Conservation (phyloP, 2,329 filamentous ascomycete genomes). For the Stemphylium beticola region DNA sequence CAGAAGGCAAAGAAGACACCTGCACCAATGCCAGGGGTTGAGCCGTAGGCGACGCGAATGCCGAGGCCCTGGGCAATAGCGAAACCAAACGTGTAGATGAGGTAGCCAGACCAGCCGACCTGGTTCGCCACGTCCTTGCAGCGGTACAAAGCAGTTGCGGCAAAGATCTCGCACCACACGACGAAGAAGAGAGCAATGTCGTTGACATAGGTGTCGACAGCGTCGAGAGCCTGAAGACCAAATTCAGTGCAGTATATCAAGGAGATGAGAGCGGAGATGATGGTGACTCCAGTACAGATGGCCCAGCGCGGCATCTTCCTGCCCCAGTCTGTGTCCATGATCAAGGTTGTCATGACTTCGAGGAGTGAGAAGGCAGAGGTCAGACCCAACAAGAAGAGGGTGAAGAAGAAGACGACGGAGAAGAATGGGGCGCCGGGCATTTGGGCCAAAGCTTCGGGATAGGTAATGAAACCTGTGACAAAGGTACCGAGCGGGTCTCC, state of each 20-base stretch:
- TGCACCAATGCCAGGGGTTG: slow-evolving; percentile 51
- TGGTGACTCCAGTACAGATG: slow-evolving; percentile 15
- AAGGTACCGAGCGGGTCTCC: slow-evolving; percentile 58
- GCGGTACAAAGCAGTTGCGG: slow-evolving; percentile 58
- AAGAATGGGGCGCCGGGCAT: slow-evolving; percentile 63
- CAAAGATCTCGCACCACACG: slow-evolving; percentile 57
- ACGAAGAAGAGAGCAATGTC: slow-evolving; percentile 60
- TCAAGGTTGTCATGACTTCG: slow-evolving; percentile 59
- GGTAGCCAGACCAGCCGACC: slow-evolving; percentile 50
- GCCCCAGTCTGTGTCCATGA: slow-evolving; percentile 55
- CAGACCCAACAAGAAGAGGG: slow-evolving; percentile 61
- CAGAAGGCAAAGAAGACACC: slow-evolving; percentile 59
- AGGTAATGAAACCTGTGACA: slow-evolving; percentile 60
- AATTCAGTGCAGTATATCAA: slow-evolving; percentile 62
- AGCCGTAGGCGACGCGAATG: slow-evolving; percentile 55
- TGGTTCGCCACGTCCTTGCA: slow-evolving; percentile 55
- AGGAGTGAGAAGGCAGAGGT: slow-evolving; percentile 63
- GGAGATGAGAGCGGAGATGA: slow-evolving; percentile 58
- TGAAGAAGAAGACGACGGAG: slow-evolving; percentile 62
- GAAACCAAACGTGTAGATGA: slow-evolving; percentile 56
- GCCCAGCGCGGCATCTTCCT: slow-evolving; percentile 38
- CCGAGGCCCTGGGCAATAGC: slow-evolving; percentile 58
- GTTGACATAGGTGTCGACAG: slow-evolving; percentile 61
- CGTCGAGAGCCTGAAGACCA: slow-evolving; percentile 60
- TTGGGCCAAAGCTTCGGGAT: slow-evolving; percentile 59